A percentile compares a stretch with the other conserved stretches of the same genome.
Evolutionary conservation across 257 asterid species (phyloP).

Genomic region (Primulina eburnea): DNA sequence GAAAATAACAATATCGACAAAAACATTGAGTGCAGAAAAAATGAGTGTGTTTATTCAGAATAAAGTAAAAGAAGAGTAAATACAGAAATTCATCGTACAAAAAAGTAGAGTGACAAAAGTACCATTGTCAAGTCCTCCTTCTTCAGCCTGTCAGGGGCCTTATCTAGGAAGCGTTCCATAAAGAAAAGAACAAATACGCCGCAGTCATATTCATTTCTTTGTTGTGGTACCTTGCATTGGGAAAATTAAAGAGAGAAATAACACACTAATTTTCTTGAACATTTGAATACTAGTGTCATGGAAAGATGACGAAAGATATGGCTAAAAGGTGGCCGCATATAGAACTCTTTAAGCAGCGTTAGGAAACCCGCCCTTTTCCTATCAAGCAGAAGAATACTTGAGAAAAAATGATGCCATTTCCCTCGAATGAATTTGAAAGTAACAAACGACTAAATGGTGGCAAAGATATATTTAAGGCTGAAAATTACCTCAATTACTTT

Average conservation of each 20-base stretch:
- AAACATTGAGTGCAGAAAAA: slow-evolving; percentile 11
- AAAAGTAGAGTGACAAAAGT: slow-evolving; percentile 23
- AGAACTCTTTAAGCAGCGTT: neutral
- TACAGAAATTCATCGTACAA: too few species aligned
- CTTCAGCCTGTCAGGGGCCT: slow-evolving; percentile 63
- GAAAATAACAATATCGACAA: slow-evolving; percentile 16
- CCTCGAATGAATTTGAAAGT: slow-evolving; percentile 5
- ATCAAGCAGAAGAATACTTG: neutral
- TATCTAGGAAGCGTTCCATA: slow-evolving; percentile 74
- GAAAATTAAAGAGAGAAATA: slow-evolving; percentile 7
- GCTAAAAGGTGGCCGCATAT: neutral
- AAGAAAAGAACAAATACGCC: slow-evolving; percentile 88
- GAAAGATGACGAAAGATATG: neutral
- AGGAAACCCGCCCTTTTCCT: neutral
- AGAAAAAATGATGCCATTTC: neutral
- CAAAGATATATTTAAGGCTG: slow-evolving; percentile 6
- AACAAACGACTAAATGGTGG: slow-evolving; percentile 1
- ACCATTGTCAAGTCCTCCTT: slow-evolving; percentile 57
- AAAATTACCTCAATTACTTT: slow-evolving; percentile 55
- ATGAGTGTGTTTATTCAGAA: neutral
- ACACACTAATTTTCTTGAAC: neutral
- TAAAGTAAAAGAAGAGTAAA: neutral
- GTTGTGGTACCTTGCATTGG: slow-evolving; percentile 70
- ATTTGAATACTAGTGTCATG: too few species aligned
- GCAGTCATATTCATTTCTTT: slow-evolving; percentile 78